Evolutionary conservation across 768 basidiomycete species (phyloP).

Genomic region (Collybia mongolica): DNA sequence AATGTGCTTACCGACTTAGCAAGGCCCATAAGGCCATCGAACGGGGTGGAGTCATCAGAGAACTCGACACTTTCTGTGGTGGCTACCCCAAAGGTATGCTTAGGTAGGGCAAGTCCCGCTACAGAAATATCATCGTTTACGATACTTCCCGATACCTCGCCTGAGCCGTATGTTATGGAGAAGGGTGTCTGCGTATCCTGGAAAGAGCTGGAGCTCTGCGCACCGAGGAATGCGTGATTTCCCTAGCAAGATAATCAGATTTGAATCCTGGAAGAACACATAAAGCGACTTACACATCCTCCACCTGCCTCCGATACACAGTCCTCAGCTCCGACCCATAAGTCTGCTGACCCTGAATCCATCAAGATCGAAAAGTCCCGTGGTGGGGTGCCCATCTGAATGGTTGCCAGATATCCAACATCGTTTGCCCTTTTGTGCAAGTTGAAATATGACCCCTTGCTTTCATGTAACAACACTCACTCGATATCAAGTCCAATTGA

Average conservation of each 20-base stretch:
- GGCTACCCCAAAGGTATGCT: slow-evolving; percentile 71
- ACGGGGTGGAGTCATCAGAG: slow-evolving; percentile 42
- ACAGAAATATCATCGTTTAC: slow-evolving; percentile 62
- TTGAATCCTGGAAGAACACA: background rate
- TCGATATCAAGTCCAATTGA: slow-evolving; percentile 73
- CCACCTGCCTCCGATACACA: slow-evolving; percentile 45
- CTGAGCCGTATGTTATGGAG: slow-evolving; percentile 68
- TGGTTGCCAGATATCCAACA: slow-evolving; percentile 51
- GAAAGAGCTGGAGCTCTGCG: slow-evolving; percentile 62
- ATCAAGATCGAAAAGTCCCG: slow-evolving; percentile 56
- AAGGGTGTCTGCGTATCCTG: slow-evolving; percentile 48
- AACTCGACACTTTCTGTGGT: slow-evolving; percentile 61
- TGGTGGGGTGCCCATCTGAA: slow-evolving; percentile 70
- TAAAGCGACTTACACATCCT: slow-evolving; percentile 32
- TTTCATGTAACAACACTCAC: slow-evolving; percentile 31
- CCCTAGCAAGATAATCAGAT: slow-evolving; percentile 30
- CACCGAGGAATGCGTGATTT: slow-evolving; percentile 66
- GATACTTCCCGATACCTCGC: slow-evolving; percentile 62
- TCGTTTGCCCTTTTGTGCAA: slow-evolving; percentile 34
- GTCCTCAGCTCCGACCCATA: slow-evolving; percentile 61
- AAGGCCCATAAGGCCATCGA: slow-evolving; percentile 79
- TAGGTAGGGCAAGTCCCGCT: slow-evolving; percentile 56
- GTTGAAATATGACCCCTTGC: background rate
- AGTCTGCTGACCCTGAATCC: slow-evolving; percentile 71
- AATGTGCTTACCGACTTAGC: slow-evolving; percentile 57